Base-by-base conservation (phyloP, 371 early-diverging fungal species). In the Fennellomyces sp. region DNA sequence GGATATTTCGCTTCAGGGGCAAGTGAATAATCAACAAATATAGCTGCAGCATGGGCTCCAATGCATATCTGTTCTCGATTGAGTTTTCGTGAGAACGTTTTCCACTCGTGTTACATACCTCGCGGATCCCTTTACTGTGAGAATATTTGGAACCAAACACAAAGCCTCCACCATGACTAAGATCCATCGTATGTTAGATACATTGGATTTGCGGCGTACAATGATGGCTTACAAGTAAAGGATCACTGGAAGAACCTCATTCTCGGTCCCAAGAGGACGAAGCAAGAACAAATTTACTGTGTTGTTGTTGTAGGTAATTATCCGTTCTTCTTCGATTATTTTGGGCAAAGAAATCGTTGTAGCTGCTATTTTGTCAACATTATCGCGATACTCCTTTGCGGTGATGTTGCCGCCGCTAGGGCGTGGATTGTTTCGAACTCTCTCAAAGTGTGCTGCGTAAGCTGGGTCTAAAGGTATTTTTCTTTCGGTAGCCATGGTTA, bases 1-100 rank as follows among this genome's bases (percentile, higher is more conserved):
- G 76, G 76, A 26, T 53, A 76, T 4, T 57, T 63, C 3, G 17
- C 53, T 28, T 72, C 76, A 5, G 76, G 72, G 13, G 63, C 61
- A 5, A 72, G 48, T 25, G 58, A 52, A 39, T 69, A 69, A 19
- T 69, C 63, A 1, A 69, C 57, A 56, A 65, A 69, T 2, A 65
- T 47, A n/a, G 63, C 52, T 1, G 55, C 63, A 5, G 56, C 65
- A 31, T 63, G 55, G 1, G 48, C 47, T 21, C 45, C 36, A 30
- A 58, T n/a, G 47, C 35, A 54, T 7, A 53, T 21, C 63, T 61
- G 11, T 23, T 28, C 33, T 33, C 6, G 15, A 13, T 33, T 33
- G 8, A 33, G 25, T 26, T 26, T 33, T 33, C 5, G 0, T 25
- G 25, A 23, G 48, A 48, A 25, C 17, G 17, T n/a, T 25, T 17